Conservation (phyloP, 208 protist species). For the Wallacemonas sp. region DNA sequence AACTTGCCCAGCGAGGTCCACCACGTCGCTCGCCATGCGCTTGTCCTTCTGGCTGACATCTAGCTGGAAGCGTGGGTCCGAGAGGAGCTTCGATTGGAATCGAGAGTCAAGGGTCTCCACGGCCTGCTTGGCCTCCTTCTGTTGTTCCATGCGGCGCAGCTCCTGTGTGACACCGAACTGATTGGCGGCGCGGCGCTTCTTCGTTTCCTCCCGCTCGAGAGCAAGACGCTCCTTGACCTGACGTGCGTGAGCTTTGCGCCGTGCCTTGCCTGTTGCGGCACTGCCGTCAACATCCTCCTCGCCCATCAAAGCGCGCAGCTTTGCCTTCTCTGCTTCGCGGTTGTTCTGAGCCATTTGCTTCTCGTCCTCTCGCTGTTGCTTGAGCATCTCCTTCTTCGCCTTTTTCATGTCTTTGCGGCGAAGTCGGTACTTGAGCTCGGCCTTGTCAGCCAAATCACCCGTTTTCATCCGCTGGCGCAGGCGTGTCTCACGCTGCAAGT, state of each 20-base stretch:
- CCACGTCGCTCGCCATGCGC: conserved; percentile 59
- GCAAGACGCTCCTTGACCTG: conserved; percentile 66
- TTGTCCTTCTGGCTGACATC: conserved; percentile 77
- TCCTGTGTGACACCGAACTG: conserved; percentile 57
- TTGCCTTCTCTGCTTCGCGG: conserved; percentile 46
- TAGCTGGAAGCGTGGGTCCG: conserved; percentile 84
- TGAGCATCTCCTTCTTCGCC: conserved; percentile 79
- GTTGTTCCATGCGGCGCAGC: conserved; percentile 34
- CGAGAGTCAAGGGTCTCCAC: conserved; percentile 68
- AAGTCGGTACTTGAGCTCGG: conserved; percentile 87
- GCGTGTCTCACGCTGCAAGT: conserved; percentile 69
- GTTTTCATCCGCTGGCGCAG: conserved; percentile 64
- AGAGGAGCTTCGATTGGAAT: conserved; percentile 83
- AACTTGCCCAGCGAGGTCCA: conserved; percentile 67
- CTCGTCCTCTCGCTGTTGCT: conserved; percentile 63
- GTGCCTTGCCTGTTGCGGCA: conserved; percentile 60
- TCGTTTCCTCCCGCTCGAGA: conserved; percentile 63
- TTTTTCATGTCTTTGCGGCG: conserved; percentile 86
- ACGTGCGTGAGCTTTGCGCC: conserved; percentile 68
- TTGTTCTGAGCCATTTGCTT: conserved; percentile 33
- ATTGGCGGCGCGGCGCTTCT: conserved; percentile 68
- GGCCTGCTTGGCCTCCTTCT: conserved; percentile 37
- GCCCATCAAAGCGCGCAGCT: conserved; percentile 59
- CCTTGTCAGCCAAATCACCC: conserved; percentile 56
- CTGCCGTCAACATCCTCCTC: conserved; percentile 47